Evolutionary conservation across 2,329 filamentous ascomycete species (phyloP), one percentile per base, ranked within the genome.

Genomic region (Paracoccidioides lutzii): DNA sequence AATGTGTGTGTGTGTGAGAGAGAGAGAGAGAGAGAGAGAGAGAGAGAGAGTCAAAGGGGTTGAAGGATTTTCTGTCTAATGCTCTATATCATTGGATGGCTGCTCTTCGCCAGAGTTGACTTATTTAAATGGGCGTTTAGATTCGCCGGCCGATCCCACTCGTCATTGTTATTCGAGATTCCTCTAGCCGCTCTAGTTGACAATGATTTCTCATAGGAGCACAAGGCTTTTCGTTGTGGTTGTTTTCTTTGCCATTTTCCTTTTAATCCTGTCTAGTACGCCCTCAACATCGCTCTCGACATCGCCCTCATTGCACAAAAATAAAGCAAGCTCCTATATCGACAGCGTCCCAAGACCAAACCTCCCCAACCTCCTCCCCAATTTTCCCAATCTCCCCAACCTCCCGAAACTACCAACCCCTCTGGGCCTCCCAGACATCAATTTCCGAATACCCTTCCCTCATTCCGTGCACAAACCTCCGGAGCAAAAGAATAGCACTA

Each of bases 401-500:
- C n/a, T 52, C 6, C 50, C 50, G 4, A 42, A 41, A 14, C 15
- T 50, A 32, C 38, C 49, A 40, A 32, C 7, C 5, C 49, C 41
- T 2, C 49, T 38, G 5, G 38, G 33, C 28, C 38, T 52, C 1
- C 74, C 76, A 52, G 65, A 75, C 59, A 64, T 78, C 74, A 64
- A 79, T 61, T 62, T 74, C 52, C 69, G 68, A 54, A 67, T 74
- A 35, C 85, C 84, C 0, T 90, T 91, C 69, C 78, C 80, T 43
- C 79, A 81, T 43, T 79, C 83, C 22, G 79, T 82, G 9, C 88
- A 94, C 68, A 80, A 82, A 58, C 86, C 87, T 15, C 81, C 84
- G 2, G 79, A 83, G 54, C 85, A 90, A 68, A 81, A 82, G 60
- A 88, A 91, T 69, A 90, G 88, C 66, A 87, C 85, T 4, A 84